Conservation (phyloP, 2,329 filamentous ascomycete genomes). For the Alternaria atra region DNA sequence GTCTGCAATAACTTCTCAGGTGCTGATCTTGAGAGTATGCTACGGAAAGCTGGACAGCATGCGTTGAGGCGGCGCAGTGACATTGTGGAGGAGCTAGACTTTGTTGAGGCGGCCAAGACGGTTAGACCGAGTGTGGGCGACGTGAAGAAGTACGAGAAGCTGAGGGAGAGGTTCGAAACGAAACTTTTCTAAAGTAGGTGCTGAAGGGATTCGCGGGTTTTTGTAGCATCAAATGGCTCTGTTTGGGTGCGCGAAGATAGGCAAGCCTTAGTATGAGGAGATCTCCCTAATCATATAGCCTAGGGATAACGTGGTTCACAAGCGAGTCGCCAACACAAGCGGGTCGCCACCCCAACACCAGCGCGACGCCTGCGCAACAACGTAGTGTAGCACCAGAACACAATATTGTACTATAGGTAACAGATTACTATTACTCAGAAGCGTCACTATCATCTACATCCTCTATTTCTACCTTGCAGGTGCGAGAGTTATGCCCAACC, state of each 20-base stretch:
- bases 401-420: too few species aligned
- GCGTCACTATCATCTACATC: too few species aligned
- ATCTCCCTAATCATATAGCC: neutral
- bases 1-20: slow-evolving; percentile 79
- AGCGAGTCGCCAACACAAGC: too few species aligned
- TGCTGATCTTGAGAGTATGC: slow-evolving; percentile 68
- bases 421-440: too few species aligned
- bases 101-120: slow-evolving; percentile 53
- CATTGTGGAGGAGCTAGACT: slow-evolving; percentile 59
- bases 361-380: too few species aligned
- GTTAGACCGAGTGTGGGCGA: slow-evolving; percentile 65
- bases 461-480: too few species aligned
- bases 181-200: slow-evolving; percentile 23
- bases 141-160: slow-evolving; percentile 64
- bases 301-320: too few species aligned
- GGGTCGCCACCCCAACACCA: too few species aligned
- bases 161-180: slow-evolving; percentile 59
- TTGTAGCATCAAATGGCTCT: neutral
- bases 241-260: neutral
- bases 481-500: too few species aligned
- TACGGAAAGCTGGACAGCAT: slow-evolving; percentile 67
- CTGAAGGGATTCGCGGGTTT: neutral
- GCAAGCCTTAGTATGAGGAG: neutral
- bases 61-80: slow-evolving; percentile 60
- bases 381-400: too few species aligned